phyloP scores from a whole-genome alignment of 176 grass and related monocot genomes.

The Oryza longistaminata region DNA sequence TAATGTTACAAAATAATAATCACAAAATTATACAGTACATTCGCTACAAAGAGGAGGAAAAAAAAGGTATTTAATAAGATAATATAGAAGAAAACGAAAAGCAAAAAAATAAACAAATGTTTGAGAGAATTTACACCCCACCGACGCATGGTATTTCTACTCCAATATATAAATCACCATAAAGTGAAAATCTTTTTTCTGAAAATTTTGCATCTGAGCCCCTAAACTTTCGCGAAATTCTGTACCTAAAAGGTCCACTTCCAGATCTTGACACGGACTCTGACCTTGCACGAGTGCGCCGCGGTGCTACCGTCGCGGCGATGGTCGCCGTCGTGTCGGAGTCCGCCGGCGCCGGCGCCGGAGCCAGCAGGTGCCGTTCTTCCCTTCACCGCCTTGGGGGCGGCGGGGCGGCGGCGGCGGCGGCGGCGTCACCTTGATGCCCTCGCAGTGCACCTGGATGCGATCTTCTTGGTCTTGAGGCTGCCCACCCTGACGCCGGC shows the following conservation, averaged over 20 bases:
- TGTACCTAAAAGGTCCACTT: constrained; percentile 75
- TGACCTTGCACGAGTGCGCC: constrained; percentile 66
- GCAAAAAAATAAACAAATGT: constrained; percentile 19
- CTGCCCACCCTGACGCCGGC: constrained; percentile 66
- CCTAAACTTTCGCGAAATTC: background rate
- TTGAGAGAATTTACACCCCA: constrained; percentile 52
- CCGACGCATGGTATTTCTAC: constrained; percentile 18
- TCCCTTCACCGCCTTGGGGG: constrained; percentile 39
- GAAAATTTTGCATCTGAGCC: background rate
- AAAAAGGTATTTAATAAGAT: background rate
- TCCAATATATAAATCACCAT: constrained; percentile 13
- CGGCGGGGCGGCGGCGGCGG: constrained; percentile 24
- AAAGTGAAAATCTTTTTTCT: constrained; percentile 19
- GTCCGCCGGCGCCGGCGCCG: background rate
- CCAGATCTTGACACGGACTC: constrained; percentile 95
- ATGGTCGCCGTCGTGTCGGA: constrained; percentile 29
- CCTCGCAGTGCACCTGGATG: constrained; percentile 78
- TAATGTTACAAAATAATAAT: constrained; percentile 27
- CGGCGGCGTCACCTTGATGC: constrained; percentile 49
- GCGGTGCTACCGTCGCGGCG: constrained; percentile 28
- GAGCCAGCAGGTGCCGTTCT: constrained; percentile 28
- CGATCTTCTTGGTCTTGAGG: constrained; percentile 75
- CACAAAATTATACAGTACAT: constrained; percentile 45
- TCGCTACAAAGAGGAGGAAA: background rate
- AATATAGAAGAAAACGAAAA: constrained; percentile 11